Evolutionary conservation across 495 filamentous ascomycete species (phyloP), one percentile per base, ranked within the genome.

Genomic region (Entonaema liquescens): DNA sequence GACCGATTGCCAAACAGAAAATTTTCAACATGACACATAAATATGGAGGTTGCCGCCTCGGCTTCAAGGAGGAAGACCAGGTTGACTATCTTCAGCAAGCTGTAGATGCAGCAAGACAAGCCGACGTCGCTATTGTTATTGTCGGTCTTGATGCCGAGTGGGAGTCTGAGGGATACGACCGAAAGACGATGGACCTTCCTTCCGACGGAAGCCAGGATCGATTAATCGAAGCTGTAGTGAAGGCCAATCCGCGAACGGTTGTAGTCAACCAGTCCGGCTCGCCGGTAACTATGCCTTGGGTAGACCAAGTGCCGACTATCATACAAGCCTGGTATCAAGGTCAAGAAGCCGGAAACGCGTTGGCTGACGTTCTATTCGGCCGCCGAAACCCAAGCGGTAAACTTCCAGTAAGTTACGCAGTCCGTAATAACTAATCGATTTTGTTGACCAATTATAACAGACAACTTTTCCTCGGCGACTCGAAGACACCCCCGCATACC

Each of bases 101-200:
- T 0, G 89, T 92, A 26, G 81, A 89, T 8, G 83, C 88, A 6
- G 93, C 93, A 28, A 83, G 82, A 58, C 78, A 84, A 12, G 88
- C 90, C 1, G 92, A 95, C 59, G 89, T 93, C 29, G 93, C 92
- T 6, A 84, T 96, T 54, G 83, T 96, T 9, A 88, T 93, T 71
- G 91, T 92, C 21, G 93, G 93, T 2, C 83, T 96, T 13, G 92
- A 92, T 73, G 86, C 85, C 47, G 93, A 97, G 75, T 96, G 93
- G 93, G 93, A 96, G 76, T 92, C 90, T 17, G 93, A 96, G 65
- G 93, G 93, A 23, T 90, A 93, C 67, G 93, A 96, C 77, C 87
- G 92, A n/a, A 85, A 90, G 60, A 88, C 88, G 59, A 94, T 95
- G 92, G 89, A 93, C 69, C 84, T 96, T 9, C 93, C 93, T 5